Evolutionary conservation across 768 basidiomycete genomes (phyloP).

Genomic region (Auricularia sp.): DNA sequence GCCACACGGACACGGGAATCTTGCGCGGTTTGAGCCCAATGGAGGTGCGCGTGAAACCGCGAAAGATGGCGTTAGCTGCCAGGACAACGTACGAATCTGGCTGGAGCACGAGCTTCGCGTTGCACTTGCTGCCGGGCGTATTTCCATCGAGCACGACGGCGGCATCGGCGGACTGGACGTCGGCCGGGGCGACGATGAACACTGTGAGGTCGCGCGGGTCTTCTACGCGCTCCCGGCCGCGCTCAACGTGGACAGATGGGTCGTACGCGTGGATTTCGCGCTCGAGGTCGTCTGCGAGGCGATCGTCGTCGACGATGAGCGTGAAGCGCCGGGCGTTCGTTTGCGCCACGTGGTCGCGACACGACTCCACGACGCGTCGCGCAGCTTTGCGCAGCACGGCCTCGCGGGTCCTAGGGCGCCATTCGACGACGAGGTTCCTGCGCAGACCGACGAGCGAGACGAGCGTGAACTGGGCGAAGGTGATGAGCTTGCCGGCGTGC

Average conservation of each 20-base stretch:
- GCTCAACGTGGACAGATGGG: constrained; percentile 14
- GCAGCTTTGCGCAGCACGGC: background rate
- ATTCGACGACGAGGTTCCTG: constrained; percentile 35
- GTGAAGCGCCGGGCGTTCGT: background rate
- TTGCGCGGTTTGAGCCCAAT: constrained; percentile 45
- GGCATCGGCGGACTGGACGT: background rate
- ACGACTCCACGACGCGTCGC: background rate
- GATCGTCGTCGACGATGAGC: background rate
- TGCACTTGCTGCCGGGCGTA: background rate
- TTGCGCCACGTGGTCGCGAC: background rate
- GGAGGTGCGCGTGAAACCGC: background rate
- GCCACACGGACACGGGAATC: constrained; percentile 64
- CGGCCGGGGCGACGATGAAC: background rate
- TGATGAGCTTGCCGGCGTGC: constrained; percentile 70
- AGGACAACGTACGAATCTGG: constrained; percentile 9
- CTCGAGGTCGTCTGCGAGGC: constrained; percentile 1
- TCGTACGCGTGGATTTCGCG: background rate
- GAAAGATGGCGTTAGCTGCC: constrained; percentile 7
- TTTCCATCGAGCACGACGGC: background rate
- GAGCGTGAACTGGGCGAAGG: constrained; percentile 74
- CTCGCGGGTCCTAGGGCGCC: constrained; percentile 1
- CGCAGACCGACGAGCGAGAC: constrained; percentile 69
- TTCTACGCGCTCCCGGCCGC: background rate
- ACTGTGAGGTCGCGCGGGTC: background rate
- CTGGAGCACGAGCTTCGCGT: background rate